Evolutionary conservation across 2,329 filamentous ascomycete species (phyloP), one percentile per base, ranked within the genome.

Genomic region (Colletotrichum endophyticum): DNA sequence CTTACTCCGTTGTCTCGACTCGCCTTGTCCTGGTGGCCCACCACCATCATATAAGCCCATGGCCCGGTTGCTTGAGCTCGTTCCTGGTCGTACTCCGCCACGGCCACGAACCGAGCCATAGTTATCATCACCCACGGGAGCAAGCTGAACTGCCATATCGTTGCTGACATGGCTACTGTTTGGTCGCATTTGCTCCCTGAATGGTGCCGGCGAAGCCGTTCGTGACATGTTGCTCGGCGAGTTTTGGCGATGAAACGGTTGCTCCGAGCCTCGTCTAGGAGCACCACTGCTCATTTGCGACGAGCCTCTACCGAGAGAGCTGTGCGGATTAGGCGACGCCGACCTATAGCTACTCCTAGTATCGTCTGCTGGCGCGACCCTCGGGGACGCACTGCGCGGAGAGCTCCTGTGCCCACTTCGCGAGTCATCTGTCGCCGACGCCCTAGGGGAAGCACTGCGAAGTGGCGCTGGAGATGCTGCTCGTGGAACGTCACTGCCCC

Each of bases 121-220:
- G 30, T 86, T 85, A 71, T 93, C 91, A 74, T 91, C 88, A 9
- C 87, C 87, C 15, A 89, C 80, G 39, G 89, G 88, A 3, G 91
- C 92, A 36, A 95, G 87, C 84, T 95, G 94, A 73, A 95, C 88
- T 49, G 94, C 91, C 92, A 95, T 94, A 22, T 89, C 91, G 72
- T 87, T 84, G 77, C 84, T 84, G 72, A 85, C 84, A 82, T 89
- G 88, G 77, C 87, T 90, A 81, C 90, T 91, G 72, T 85, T 84
- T 6, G 91, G 90, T 9, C 90, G 86, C 71, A 85, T 84, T 73
- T 88, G 85, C 80, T 91, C 85, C 36, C 85, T 81, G 79, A 88
- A 88, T 19, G 89, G 83, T 6, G 87, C 83, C 16, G 90, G 90
- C 7, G 90, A 91, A 1, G 86, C 85, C 2, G 87, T 84, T 39